These are phyloP conservation scores for Nidularia pulvinata DNA, from an alignment of 768 basidiomycete species.

Conservation along the genomic window DNA sequence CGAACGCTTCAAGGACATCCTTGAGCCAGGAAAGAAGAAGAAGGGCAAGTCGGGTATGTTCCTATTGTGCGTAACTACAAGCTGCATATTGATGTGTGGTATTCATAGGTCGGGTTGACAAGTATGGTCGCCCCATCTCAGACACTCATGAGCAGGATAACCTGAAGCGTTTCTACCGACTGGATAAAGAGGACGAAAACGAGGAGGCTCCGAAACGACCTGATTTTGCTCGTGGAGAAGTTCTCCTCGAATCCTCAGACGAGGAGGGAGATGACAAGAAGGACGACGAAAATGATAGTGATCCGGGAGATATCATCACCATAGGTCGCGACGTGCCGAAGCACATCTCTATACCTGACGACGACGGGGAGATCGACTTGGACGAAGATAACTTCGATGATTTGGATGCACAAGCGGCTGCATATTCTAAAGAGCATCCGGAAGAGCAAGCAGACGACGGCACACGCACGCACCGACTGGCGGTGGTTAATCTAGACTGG, in stretches of 20 bases:
- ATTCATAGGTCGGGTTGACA: slow-evolving; percentile 68
- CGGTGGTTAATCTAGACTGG: slow-evolving; percentile 97
- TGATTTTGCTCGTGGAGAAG: slow-evolving; percentile 92
- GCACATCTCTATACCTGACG: slow-evolving; percentile 36
- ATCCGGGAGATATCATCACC: slow-evolving; percentile 38
- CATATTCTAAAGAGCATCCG: slow-evolving; percentile 50
- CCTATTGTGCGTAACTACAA: too few relatives aligned
- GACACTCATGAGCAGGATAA: slow-evolving; percentile 73
- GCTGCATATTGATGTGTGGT: background rate
- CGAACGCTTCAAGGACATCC: slow-evolving; percentile 85
- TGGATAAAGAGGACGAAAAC: slow-evolving; percentile 46
- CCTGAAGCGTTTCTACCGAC: slow-evolving; percentile 78
- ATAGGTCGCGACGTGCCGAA: slow-evolving; percentile 46
- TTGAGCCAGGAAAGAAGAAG: slow-evolving; percentile 49
- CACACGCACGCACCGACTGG: slow-evolving; percentile 68
- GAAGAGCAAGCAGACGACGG: slow-evolving; percentile 35
- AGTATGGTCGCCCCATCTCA: slow-evolving; percentile 80
- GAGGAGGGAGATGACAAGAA: slow-evolving; percentile 53
- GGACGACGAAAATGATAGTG: slow-evolving; percentile 26
- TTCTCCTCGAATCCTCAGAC: slow-evolving; percentile 85
- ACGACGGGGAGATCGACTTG: slow-evolving; percentile 68
- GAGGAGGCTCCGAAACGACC: slow-evolving; percentile 33
- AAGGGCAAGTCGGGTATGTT: slow-evolving; percentile 18
- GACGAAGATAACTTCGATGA: slow-evolving; percentile 75
- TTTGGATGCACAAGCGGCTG: slow-evolving; percentile 74